phyloP scores from a whole-genome alignment of 1,284 basidiomycete genomes.

The Cerioporus squamosus region DNA sequence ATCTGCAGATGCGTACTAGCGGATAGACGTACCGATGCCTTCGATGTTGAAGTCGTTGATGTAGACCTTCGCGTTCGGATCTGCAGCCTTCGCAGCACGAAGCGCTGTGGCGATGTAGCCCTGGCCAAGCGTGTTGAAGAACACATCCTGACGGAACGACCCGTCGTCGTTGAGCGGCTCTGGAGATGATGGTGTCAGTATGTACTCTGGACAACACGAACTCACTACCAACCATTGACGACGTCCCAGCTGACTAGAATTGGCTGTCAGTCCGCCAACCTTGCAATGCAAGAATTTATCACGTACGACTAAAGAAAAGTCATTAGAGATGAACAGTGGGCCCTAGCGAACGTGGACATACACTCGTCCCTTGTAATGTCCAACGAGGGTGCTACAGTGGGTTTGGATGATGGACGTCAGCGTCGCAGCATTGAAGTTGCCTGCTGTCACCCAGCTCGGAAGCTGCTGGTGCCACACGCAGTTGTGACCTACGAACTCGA shows the following conservation, averaged over 20 bases:
- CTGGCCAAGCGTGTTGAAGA: constrained; percentile 49
- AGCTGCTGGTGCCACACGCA: constrained; percentile 63
- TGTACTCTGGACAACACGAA: no score
- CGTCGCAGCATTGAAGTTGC: constrained; percentile 46
- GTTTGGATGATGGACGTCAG: constrained; percentile 48
- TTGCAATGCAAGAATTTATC: background rate
- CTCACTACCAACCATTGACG: constrained; percentile 35
- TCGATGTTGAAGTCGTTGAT: constrained; percentile 61
- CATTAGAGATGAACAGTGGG: background rate
- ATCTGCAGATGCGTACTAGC: no score
- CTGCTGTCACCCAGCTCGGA: constrained; percentile 52
- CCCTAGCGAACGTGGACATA: constrained; percentile 36
- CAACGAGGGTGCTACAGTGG: constrained; percentile 51
- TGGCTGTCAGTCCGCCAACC: background rate
- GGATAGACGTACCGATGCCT: constrained; percentile 16
- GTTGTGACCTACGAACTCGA: constrained; percentile 40
- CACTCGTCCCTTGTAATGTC: constrained; percentile 55
- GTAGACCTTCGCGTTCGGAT: constrained; percentile 43
- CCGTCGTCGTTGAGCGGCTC: constrained; percentile 66
- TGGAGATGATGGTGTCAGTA: constrained; percentile 1
- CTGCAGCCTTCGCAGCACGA: constrained; percentile 47
- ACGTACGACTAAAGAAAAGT: constrained; percentile 28
- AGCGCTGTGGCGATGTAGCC: constrained; percentile 50
- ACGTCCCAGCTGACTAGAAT: constrained; percentile 40
- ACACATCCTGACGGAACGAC: constrained; percentile 51